phyloP scores from a whole-genome alignment of 441 rosid species.

The Erodium moschatum region DNA sequence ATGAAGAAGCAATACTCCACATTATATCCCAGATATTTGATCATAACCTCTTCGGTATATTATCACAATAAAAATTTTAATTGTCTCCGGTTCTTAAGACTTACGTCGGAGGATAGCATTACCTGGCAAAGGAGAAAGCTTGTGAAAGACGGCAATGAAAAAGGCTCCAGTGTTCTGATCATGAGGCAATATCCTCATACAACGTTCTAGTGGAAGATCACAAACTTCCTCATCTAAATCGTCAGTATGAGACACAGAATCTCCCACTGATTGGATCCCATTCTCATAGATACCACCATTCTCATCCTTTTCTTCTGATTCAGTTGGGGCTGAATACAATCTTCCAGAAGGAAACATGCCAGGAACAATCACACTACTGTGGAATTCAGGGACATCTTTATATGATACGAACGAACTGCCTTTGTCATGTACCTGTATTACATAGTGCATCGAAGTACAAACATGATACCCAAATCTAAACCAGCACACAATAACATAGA shows the following conservation, averaged over 20 bases:
- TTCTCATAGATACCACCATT: constrained; percentile 32
- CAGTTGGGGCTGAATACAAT: constrained; percentile 29
- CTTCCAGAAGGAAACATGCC: constrained; percentile 88
- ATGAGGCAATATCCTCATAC: constrained; percentile 90
- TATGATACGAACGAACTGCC: constrained; percentile 62
- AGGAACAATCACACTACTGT: constrained; percentile 44
- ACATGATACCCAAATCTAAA: constrained; percentile 1
- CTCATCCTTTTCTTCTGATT: constrained; percentile 25
- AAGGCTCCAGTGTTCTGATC: constrained; percentile 97
- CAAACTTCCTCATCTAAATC: constrained; percentile 49
- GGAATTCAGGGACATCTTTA: constrained; percentile 49
- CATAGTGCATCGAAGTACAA: constrained; percentile 17
- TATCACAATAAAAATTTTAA: background rate
- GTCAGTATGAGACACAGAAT: constrained; percentile 23
- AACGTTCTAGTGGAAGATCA: constrained; percentile 68
- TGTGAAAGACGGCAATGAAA: constrained; percentile 77
- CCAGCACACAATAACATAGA: background rate
- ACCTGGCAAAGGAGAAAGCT: constrained; percentile 72
- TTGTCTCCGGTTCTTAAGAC: background rate
- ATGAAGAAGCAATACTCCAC: too few relatives aligned
- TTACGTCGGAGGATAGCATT: background rate
- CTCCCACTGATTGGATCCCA: constrained; percentile 27
- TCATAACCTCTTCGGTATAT: background rate
- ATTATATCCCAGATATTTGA: background rate
- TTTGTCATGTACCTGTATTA: constrained; percentile 61